Evolutionary conservation across 23 red algal species (phyloP), one percentile per base, ranked within the genome.

Genomic region (Pyropia haitanensis): DNA sequence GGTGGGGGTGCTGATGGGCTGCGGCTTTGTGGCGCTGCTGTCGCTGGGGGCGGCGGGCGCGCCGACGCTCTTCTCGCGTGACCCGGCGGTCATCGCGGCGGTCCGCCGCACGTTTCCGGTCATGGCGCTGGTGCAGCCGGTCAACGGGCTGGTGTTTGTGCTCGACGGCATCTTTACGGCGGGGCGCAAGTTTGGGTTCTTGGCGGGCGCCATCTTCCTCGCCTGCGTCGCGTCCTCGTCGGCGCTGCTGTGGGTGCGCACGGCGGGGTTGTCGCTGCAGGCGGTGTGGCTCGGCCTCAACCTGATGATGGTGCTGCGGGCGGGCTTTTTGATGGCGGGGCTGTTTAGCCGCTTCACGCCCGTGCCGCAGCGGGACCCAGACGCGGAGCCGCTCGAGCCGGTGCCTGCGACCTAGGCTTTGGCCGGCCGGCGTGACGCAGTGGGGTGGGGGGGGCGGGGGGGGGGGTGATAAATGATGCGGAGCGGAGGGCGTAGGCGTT

Each of bases 161-260:
- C 84, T 97, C 39, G 93, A 97, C 65, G 93, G 93, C 13, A 83
- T 89, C 19, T 80, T 79, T 39, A 83, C 84, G 18, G 93, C 78
- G n/a, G 85, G 76, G 18, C 67, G 79, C 44, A 49, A 81, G 31
- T 97, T 88, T 73, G 75, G 75, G 2, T 78, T 62, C 28, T 72
- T 90, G 25, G 79, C 93, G 7, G 73, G 49, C 14, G 93, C 85
- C 39, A 87, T 97, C 56, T 87, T 76, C 48, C 20, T 73, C 23
- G 83, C 93, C 10, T 72, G 78, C 53, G 65, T 61, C 27, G 57
- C 19, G 14, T 27, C 89, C 18, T 72, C 63, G 23, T 27, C 68
- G 1, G 78, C 79, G 53, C 72, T 95, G 27, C 72, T 70, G 46
- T 58, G 80, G 46, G 76, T 80, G n/a, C 63, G 82, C 60, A 53